Conservation (phyloP, 495 filamentous ascomycete species). For the Elasticomyces elasticus region DNA sequence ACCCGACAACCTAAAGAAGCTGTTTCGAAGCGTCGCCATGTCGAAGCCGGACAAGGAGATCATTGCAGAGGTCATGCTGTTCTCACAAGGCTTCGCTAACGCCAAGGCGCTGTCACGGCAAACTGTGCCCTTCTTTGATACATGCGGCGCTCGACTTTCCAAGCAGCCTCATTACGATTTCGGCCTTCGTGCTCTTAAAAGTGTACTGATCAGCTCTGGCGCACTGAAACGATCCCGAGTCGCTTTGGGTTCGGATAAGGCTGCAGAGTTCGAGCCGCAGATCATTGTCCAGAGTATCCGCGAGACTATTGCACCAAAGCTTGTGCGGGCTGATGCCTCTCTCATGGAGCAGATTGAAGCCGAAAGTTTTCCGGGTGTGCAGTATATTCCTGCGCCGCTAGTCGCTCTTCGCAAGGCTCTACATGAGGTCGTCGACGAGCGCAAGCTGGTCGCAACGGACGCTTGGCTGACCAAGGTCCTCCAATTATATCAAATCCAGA, state of each 20-base stretch:
- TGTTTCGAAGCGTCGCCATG: constrained; percentile 98
- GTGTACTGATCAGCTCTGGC: constrained; percentile 93
- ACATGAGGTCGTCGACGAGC: constrained; percentile 65
- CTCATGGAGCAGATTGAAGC: constrained; percentile 76
- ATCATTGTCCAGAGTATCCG: constrained; percentile 97
- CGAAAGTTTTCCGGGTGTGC: constrained; percentile 81
- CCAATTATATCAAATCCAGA: constrained; percentile 95
- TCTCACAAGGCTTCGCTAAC: constrained; percentile 95
- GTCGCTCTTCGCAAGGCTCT: constrained; percentile 72
- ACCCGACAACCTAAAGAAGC: constrained; percentile 96
- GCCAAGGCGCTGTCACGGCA: constrained; percentile 87
- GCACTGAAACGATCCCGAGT: constrained; percentile 83
- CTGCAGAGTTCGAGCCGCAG: constrained; percentile 78
- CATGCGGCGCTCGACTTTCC: constrained; percentile 65
- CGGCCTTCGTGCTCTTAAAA: constrained; percentile 92
- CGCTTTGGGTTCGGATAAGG: constrained; percentile 34
- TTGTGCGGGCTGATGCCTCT: constrained; percentile 82
- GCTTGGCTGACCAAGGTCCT: constrained; percentile 94
- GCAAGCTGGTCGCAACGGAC: constrained; percentile 77
- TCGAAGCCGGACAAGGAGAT: constrained; percentile 99
- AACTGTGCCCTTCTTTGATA: constrained; percentile 95
- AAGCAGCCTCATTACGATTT: constrained; percentile 99
- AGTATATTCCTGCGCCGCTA: constrained; percentile 83
- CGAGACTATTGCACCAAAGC: constrained; percentile 94
- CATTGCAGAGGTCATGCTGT: constrained; percentile 98